Evolutionary conservation across 2,329 filamentous ascomycete genomes (phyloP).

Genomic region (Aspergillus flavus): DNA sequence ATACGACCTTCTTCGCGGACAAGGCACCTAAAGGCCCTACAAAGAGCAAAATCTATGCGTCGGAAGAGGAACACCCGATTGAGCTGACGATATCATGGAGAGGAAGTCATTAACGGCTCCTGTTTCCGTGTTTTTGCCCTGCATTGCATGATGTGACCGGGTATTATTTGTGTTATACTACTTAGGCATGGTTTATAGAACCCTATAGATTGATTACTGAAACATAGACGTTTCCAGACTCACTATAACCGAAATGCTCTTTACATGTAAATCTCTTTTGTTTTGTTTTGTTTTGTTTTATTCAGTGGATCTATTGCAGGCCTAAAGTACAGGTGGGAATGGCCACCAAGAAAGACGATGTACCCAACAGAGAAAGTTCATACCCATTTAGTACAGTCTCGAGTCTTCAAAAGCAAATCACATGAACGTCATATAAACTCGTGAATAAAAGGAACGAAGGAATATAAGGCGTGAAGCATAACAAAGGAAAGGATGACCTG

Average conservation of each 20-base stretch:
- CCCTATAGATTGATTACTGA: background rate
- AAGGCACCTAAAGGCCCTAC: slow-evolving; percentile 38
- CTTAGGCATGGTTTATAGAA: background rate
- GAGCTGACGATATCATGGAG: slow-evolving; percentile 39
- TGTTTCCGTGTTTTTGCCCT: background rate
- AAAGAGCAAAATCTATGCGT: slow-evolving; percentile 38
- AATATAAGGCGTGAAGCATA: slow-evolving; percentile 14
- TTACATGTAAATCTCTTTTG: background rate
- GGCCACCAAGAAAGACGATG: slow-evolving; percentile 10
- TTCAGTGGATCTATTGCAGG: slow-evolving; percentile 16
- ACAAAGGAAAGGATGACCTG: slow-evolving; percentile 24
- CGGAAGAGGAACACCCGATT: slow-evolving; percentile 34
- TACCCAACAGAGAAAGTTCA: slow-evolving; percentile 10
- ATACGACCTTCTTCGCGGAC: slow-evolving; percentile 42
- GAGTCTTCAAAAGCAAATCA: slow-evolving; percentile 19
- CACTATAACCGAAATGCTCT: background rate
- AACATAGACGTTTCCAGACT: background rate
- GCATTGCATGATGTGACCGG: background rate
- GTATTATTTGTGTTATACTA: background rate
- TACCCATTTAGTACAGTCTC: slow-evolving; percentile 15
- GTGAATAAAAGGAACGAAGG: slow-evolving; percentile 12
- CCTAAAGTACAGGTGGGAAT: slow-evolving; percentile 15
- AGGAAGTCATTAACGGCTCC: background rate
- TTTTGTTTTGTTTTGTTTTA: background rate
- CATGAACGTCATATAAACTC: slow-evolving; percentile 18